Base-by-base conservation (phyloP, 371 early-diverging fungal genomes). In the Mycotypha africana region DNA sequence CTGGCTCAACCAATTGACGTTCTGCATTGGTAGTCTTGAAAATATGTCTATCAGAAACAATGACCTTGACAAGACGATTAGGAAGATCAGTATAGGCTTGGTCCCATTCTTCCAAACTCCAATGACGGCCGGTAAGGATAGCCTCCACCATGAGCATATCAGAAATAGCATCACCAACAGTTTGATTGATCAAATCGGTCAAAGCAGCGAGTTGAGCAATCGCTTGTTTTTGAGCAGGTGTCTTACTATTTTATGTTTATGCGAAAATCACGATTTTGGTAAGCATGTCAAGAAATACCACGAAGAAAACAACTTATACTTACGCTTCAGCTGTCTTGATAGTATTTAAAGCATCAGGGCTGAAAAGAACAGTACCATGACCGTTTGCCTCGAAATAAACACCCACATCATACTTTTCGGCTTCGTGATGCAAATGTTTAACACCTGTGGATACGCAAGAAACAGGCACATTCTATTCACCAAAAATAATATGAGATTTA, bases 341-440 rank as follows among this genome's bases (percentile, higher is more conserved):
- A 15, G 85, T 79, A 42, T 84, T 75, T 36, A 88, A 71, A 11
- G 95, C 92, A 16, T 65, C 70, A 40, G 84, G 70, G 64, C 92
- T 94, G 74, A 99, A 99, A 45, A 93, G 81, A 25, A 98, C 91
- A 16, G 99, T 98, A 39, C 99, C 99, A 67, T 99, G 99, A 42
- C 99, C 99, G 55, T 99, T 99, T 30, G 99, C 98, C 70, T 99
- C 99, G 86, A 99, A 99, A 79, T 99, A 99, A 33, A 99, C 95
- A 58, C 99, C 99, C 50, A 99, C 86, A 68, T 95, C 97, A 70
- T 90, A 99, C 53, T 91, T 85, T 60, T 89, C 84, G 32, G 99
- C 99, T 63, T 93, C 95, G 64, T 93, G 96, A 56, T 98, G 97
- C 64, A 99, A 82, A 74, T 99, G 94, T 82, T 99, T 99, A 49